phyloP scores from a whole-genome alignment of 768 basidiomycete species.

The Cubamyces lactineus region DNA sequence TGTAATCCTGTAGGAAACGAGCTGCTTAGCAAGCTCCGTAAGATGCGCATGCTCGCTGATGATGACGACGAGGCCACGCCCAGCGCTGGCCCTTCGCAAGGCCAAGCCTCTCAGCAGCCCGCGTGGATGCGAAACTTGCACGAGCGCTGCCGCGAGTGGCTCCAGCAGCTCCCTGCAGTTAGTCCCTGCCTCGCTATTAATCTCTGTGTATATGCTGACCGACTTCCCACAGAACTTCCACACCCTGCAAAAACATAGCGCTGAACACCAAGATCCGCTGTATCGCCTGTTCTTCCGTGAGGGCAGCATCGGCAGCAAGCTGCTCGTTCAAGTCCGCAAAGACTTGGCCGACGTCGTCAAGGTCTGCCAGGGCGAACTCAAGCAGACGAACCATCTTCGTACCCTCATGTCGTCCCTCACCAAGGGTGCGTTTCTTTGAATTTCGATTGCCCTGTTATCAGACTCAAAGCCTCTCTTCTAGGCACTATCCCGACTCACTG shows the following conservation, averaged over 20 bases:
- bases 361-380: slow-evolving; percentile 84
- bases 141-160: slow-evolving; percentile 85
- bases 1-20: slow-evolving; percentile 62
- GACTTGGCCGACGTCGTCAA: slow-evolving; percentile 83
- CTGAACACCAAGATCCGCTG: slow-evolving; percentile 81
- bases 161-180: slow-evolving; percentile 74
- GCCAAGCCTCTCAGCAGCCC: slow-evolving; percentile 75
- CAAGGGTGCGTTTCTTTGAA: slow-evolving; percentile 59
- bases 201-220: background rate
- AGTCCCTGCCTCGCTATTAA: slow-evolving; percentile 29
- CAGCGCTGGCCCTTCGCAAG: slow-evolving; percentile 58
- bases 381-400: slow-evolving; percentile 97
- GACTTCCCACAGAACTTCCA: slow-evolving; percentile 57
- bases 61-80: slow-evolving; percentile 66
- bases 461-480: slow-evolving; percentile 32
- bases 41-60: slow-evolving; percentile 88
- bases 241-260: slow-evolving; percentile 62
- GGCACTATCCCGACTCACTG: slow-evolving; percentile 89
- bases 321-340: slow-evolving; percentile 76
- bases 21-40: slow-evolving; percentile 83
- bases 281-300: slow-evolving; percentile 90
- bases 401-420: slow-evolving; percentile 86
- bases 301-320: slow-evolving; percentile 73
- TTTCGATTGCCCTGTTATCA: background rate
- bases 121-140: slow-evolving; percentile 92